Evolutionary conservation across 2,329 filamentous ascomycete genomes (phyloP).

Genomic region (Penicillium sp.): DNA sequence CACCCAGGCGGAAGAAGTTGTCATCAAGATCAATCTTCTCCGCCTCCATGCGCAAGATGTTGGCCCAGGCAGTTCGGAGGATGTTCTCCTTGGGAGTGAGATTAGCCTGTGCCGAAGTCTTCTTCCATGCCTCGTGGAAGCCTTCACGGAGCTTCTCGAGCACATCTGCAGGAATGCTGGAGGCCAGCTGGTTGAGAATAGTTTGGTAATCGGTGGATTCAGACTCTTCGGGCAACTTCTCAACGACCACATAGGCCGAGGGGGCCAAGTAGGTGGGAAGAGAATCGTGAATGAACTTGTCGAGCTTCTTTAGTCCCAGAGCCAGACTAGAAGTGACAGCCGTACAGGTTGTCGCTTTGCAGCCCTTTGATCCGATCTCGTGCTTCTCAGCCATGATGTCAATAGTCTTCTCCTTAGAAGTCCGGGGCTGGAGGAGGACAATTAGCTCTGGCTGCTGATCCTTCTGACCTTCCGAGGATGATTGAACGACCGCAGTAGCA

Average conservation of each 20-base stretch:
- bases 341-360: slow-evolving; percentile 17
- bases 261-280: slow-evolving; percentile 50
- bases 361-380: slow-evolving; percentile 19
- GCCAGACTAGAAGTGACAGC: slow-evolving; percentile 34
- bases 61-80: slow-evolving; percentile 34
- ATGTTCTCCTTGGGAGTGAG: slow-evolving; percentile 40
- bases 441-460: slow-evolving; percentile 20
- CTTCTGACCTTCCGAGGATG: slow-evolving; percentile 10
- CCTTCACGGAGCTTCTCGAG: slow-evolving; percentile 13
- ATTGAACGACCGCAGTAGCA: slow-evolving; percentile 28
- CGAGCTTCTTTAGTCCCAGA: slow-evolving; percentile 40
- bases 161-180: slow-evolving; percentile 11
- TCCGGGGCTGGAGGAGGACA: slow-evolving; percentile 36
- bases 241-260: slow-evolving; percentile 44
- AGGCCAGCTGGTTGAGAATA: slow-evolving; percentile 31
- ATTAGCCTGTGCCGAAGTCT: slow-evolving; percentile 25
- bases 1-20: slow-evolving; percentile 62
- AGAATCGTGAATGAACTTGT: slow-evolving; percentile 45
- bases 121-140: slow-evolving; percentile 36
- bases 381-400: slow-evolving; percentile 28
- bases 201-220: slow-evolving; percentile 31
- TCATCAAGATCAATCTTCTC: slow-evolving; percentile 55
- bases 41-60: slow-evolving; percentile 23
- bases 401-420: slow-evolving; percentile 25
- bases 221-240: slow-evolving; percentile 34